Evolutionary conservation across 73 alveolate species (phyloP).

Genomic region (Vitrella brassicaformis): DNA sequence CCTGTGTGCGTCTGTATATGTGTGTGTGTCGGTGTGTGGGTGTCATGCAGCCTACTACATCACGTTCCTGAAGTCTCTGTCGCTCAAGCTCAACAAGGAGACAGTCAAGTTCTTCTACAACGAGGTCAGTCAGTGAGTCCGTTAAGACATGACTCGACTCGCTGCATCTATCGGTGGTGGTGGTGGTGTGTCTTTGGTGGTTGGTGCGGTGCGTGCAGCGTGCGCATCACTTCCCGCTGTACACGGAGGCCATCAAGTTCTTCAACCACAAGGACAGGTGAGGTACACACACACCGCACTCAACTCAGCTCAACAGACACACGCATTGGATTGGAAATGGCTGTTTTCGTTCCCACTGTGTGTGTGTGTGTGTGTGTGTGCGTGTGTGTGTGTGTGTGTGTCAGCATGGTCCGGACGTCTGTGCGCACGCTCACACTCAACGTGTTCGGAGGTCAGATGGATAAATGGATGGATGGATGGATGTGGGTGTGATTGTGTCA

Average conservation of each 20-base stretch:
- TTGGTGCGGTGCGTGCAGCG: too few species aligned
- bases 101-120: conserved; percentile 60
- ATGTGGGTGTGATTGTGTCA: too few species aligned
- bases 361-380: neutral
- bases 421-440: conserved; percentile 75
- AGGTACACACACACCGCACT: neutral
- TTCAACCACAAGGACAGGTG: conserved; percentile 66
- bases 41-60: conserved; percentile 82
- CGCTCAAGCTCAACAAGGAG: conserved; percentile 61
- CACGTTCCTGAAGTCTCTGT: conserved; percentile 68
- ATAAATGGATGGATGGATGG: too few species aligned
- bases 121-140: conserved; percentile 57
- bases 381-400: neutral
- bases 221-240: conserved; percentile 79
- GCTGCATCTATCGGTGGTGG: too few species aligned
- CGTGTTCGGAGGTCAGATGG: too few species aligned
- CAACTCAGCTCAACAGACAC: neutral
- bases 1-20: too few species aligned
- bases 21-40: too few species aligned
- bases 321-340: neutral
- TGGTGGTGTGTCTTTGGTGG: too few species aligned
- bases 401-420: conserved; percentile 66
- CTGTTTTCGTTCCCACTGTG: neutral
- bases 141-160: too few species aligned
- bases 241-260: conserved; percentile 58